phyloP scores from a whole-genome alignment of 108 stramenopile genomes.

The Chaetoceros tenuissimus region DNA sequence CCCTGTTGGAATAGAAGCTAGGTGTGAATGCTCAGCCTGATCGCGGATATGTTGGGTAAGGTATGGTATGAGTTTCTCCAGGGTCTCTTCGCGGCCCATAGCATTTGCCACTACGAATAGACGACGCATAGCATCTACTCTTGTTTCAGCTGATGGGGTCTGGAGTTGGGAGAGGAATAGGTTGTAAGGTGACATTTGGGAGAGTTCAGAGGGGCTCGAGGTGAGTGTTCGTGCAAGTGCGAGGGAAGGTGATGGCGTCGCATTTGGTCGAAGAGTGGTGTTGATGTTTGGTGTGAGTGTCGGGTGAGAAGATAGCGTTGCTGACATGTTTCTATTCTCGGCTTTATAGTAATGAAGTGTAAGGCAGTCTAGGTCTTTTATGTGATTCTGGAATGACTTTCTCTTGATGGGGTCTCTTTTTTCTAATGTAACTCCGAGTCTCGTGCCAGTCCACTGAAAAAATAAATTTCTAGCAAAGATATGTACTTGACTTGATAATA shows the following conservation, averaged over 20 bases:
- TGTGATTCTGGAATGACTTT: too few species aligned
- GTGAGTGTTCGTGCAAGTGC: constrained; percentile 66
- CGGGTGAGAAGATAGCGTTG: not conserved
- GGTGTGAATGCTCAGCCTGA: constrained; percentile 4
- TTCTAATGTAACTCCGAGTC: too few species aligned
- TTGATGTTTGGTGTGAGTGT: not conserved
- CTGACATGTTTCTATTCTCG: not conserved
- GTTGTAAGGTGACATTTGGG: constrained; percentile 55
- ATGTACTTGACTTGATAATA: too few species aligned
- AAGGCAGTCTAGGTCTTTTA: too few species aligned
- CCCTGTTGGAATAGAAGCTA: constrained; percentile 3
- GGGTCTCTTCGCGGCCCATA: constrained; percentile 50
- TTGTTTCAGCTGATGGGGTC: constrained; percentile 55
- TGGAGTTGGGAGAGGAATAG: constrained; percentile 65
- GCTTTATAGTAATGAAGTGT: too few species aligned
- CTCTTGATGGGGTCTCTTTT: too few species aligned
- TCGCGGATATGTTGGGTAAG: constrained; percentile 16
- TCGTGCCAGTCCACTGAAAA: too few species aligned
- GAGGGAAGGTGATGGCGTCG: constrained; percentile 43
- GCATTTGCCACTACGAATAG: constrained; percentile 71
- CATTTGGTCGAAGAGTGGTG: not conserved
- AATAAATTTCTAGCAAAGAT: too few species aligned
- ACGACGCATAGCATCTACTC: constrained; percentile 83
- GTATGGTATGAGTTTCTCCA: constrained; percentile 54
- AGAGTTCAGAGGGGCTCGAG: constrained; percentile 31